phyloP scores from a whole-genome alignment of 129 eudicot genomes.

The Centaurea solstitialis region DNA sequence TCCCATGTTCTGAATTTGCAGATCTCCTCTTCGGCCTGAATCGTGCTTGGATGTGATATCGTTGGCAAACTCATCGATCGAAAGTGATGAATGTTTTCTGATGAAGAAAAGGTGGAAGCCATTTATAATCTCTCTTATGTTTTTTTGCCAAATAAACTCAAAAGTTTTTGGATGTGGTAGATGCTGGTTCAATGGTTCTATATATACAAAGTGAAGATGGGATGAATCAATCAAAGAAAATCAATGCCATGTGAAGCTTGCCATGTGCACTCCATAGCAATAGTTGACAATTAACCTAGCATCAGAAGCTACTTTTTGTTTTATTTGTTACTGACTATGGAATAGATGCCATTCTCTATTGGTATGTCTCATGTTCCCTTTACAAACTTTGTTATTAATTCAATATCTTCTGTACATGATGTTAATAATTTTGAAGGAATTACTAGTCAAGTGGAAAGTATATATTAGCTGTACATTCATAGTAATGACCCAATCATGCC shows the following conservation, averaged over 20 bases:
- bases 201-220: constrained; percentile 28
- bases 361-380: constrained; percentile 34
- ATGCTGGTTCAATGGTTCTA: not conserved
- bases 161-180: constrained; percentile 26
- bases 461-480: constrained; percentile 32
- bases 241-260: constrained; percentile 32
- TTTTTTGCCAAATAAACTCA: constrained; percentile 9
- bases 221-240: constrained; percentile 15
- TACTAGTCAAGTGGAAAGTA: constrained; percentile 20
- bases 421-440: constrained; percentile 29
- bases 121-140: constrained; percentile 11
- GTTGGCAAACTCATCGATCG: constrained; percentile 62
- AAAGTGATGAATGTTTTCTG: constrained; percentile 26
- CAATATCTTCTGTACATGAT: not conserved
- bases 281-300: constrained; percentile 31
- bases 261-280: constrained; percentile 23
- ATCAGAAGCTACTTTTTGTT: constrained; percentile 26
- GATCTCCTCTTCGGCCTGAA: constrained; percentile 48
- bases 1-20: constrained; percentile 48
- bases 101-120: constrained; percentile 36
- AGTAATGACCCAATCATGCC: constrained; percentile 35
- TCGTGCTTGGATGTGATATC: constrained; percentile 49
- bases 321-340: constrained; percentile 38
- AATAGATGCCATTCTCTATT: constrained; percentile 41
- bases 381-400: constrained; percentile 34